phyloP scores from a whole-genome alignment of 1,284 basidiomycete species.

The Ustilago esculenta region DNA sequence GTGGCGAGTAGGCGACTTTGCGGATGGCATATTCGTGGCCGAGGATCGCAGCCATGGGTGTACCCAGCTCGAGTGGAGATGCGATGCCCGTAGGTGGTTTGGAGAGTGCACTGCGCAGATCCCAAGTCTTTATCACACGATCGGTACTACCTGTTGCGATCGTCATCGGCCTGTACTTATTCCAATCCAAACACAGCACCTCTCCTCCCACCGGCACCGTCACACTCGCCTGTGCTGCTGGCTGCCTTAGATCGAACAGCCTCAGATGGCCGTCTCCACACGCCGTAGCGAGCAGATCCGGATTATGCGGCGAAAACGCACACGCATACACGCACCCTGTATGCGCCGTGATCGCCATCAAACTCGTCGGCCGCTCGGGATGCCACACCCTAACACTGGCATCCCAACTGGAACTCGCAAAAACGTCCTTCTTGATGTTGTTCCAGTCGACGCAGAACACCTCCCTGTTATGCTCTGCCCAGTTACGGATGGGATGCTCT shows the following conservation, averaged over 20 bases:
- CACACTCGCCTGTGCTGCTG: slow-evolving; percentile 6
- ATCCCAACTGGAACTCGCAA: slow-evolving; percentile 88
- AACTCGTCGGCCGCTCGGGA: slow-evolving; percentile 79
- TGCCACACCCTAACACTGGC: slow-evolving; percentile 90
- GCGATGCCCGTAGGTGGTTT: neutral
- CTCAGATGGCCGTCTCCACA: slow-evolving; percentile 74
- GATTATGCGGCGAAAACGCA: slow-evolving; percentile 88
- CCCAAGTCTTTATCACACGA: slow-evolving; percentile 81
- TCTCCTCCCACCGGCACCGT: slow-evolving; percentile 61
- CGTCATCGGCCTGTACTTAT: slow-evolving; percentile 84
- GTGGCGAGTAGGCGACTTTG: slow-evolving; percentile 70
- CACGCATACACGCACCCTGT: slow-evolving; percentile 86
- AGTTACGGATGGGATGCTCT: slow-evolving; percentile 87
- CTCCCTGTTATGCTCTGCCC: slow-evolving; percentile 92
- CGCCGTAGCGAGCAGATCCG: slow-evolving; percentile 81
- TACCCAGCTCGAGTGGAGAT: slow-evolving; percentile 13
- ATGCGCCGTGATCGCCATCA: slow-evolving; percentile 84
- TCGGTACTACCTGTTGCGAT: slow-evolving; percentile 85
- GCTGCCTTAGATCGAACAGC: slow-evolving; percentile 57
- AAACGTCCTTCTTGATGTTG: slow-evolving; percentile 88
- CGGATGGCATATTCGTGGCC: slow-evolving; percentile 71
- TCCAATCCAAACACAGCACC: slow-evolving; percentile 84
- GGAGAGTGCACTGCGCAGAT: slow-evolving; percentile 68
- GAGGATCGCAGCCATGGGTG: slow-evolving; percentile 46
- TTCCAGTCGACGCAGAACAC: slow-evolving; percentile 98